These are phyloP conservation scores for Pneumocystis oryctolagi DNA, from an alignment of 1,139 yeast genomes.

Conservation along the genomic window DNA sequence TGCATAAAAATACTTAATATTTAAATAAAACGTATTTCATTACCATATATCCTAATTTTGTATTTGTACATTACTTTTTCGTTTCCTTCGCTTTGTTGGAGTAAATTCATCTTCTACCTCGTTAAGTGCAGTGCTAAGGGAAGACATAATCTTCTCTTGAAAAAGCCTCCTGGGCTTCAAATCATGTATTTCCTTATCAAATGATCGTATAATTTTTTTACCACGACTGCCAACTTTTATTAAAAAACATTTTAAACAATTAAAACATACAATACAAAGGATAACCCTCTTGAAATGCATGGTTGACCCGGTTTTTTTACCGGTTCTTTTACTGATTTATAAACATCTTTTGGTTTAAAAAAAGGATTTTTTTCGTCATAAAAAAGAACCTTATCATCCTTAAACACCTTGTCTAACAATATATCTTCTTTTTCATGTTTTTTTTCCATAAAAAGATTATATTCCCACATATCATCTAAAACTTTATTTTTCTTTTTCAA, in stretches of 20 bases:
- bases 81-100: background rate
- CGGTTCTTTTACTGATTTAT: background rate
- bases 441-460: background rate
- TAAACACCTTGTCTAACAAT: background rate
- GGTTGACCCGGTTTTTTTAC: background rate
- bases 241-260: background rate
- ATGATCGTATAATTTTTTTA: background rate
- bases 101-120: background rate
- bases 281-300: background rate
- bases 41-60: background rate
- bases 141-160: background rate
- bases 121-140: background rate
- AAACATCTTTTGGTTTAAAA: background rate
- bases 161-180: background rate
- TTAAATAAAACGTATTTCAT: background rate
- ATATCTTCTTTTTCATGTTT: background rate
- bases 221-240: background rate
- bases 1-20: background rate
- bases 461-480: background rate
- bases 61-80: background rate
- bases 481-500: background rate
- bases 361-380: background rate
- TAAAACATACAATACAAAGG: background rate
- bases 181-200: background rate
- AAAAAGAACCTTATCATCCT: background rate